Evolutionary conservation across 139 green algal genomes (phyloP), one percentile per base, ranked within the genome.

Genomic region (Deuterostichococcus epilithicus): DNA sequence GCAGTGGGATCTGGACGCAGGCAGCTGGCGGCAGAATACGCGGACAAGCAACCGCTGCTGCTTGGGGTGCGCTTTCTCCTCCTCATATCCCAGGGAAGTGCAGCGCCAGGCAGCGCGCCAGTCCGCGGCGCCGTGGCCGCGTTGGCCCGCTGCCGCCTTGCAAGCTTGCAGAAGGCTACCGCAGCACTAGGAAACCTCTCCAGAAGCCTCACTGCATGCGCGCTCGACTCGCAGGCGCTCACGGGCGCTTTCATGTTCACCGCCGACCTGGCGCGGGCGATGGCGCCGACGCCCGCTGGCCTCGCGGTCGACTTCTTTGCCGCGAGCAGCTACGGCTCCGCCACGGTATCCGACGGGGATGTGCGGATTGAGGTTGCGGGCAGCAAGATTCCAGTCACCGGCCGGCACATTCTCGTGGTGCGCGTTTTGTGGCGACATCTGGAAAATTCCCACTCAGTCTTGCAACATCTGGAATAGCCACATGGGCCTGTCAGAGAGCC

Each of bases 351-450:
- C 32, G 39, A 70, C 26, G 84, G 83, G 1, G 45, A 80, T 5
- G 85, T 91, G 67, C 1, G 63, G 58, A 22, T 84, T 0, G 74
- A 79, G 33, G 44, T 81, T 26, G 32, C 74, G 37, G 13, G 78
- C 3, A 59, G 70, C n/a, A 70, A 67, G 32, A 60, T 68, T 6
- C 45, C 68, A 13, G 69, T 90, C 3, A 5, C 69, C 32, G 82
- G 80, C 10, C 82, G 88, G 1, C 83, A 92, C 63, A 75, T 90
- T n/a, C 13, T 94, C 68, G 78, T 93, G 80, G 83, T 91, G 83
- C 70, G 83, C 67, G 8, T 25, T 38, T 1, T 63, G 13, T 65
- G 32, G 58, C 30, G 34, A 76, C 32, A 58, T 36, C 45, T 20
- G n/a, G 5, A 34, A 5, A 74, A 74, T 74, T 74, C 23, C 25